These are phyloP conservation scores for Saccharomycopsis oosterbeekiorum DNA, from an alignment of 805 yeast species.

Conservation along the genomic window DNA sequence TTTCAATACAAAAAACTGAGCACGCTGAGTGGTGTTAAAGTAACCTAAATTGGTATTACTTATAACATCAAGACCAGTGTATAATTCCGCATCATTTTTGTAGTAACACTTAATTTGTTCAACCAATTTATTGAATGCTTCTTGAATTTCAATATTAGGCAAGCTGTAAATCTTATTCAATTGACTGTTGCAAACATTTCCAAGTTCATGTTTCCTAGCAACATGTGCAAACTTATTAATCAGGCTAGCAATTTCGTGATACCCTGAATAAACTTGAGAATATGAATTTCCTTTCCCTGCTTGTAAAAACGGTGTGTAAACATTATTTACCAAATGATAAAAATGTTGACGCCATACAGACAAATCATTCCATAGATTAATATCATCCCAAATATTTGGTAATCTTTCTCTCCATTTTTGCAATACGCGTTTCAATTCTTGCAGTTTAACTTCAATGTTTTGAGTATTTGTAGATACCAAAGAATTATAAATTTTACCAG, in stretches of 20 bases:
- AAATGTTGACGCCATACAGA: constrained; percentile 99
- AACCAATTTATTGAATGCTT: constrained; percentile 87
- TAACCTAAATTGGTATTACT: constrained; percentile 93
- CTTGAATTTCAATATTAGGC: constrained; percentile 97
- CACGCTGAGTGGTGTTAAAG: constrained; percentile 95
- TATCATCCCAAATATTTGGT: constrained; percentile 96
- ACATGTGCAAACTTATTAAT: constrained; percentile 97
- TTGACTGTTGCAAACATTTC: constrained; percentile 91
- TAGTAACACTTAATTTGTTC: constrained; percentile 98
- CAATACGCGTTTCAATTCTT: constrained; percentile 85
- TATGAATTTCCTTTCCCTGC: constrained; percentile 65
- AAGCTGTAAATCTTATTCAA: constrained; percentile 87
- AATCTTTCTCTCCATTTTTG: constrained; percentile 98
- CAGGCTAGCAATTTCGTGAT: constrained; percentile 98
- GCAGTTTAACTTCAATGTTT: constrained; percentile 85
- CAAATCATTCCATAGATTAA: constrained; percentile 93
- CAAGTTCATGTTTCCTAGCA: constrained; percentile 92
- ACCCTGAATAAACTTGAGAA: constrained; percentile 94
- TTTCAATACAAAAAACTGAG: constrained; percentile 93
- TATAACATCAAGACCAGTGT: constrained; percentile 93
- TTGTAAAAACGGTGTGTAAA: constrained; percentile 82
- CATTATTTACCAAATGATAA: constrained; percentile 89
- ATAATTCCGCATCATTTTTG: constrained; percentile 80
- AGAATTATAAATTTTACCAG: constrained; percentile 85
- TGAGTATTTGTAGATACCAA: constrained; percentile 84